Base-by-base conservation (phyloP, 495 filamentous ascomycete species). In the Talaromyces stipitatus region DNA sequence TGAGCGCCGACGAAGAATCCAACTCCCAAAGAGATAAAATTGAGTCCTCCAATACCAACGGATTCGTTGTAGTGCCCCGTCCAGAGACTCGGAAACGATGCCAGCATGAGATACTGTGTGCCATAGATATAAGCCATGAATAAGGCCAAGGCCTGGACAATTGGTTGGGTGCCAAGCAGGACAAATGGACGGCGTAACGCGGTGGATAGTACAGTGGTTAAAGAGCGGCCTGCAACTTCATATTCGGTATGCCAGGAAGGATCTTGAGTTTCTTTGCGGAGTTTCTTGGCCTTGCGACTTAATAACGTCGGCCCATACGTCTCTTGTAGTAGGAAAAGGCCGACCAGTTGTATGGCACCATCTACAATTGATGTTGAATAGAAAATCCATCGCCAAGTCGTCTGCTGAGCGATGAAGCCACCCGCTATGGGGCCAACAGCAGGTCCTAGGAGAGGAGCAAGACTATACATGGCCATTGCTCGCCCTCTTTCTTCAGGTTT, bases 101-200 rank as follows among this genome's bases (percentile, higher is more conserved):
- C 81, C 5, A 90, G 75, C 46, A 89, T 77, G 3, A 91, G 80
- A 57, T 90, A 91, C 73, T 85, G 83, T 14, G 89, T 67, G 2
- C 87, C 88, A 69, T 87, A 91, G 33, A 86, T 68, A 64, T 84
- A 91, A 56, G 81, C 81, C 78, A 84, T 82, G 69, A 85, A 86
- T 7, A 79, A 28, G 6, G 85, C 78, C 9, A 88, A 69, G 46
- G 72, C 72, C 66, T 84, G 81, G 33, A 86, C 74, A 58, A 85
- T 85, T 23, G 77, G 62, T 58, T 88, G 82, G 0, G 84, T 86
- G 52, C 70, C 62, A 27, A 87, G 72, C n/a, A 87, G 68, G 4
- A 69, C 69, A 62, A 85, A 82, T 3, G 82, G 81, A 0, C 82
- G 76, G 50, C 76, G 61, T n/a, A 86, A 66, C 0, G 79, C 70